These are phyloP conservation scores for Diutina scorzettiae DNA, from an alignment of 1,139 yeast species.

Conservation along the genomic window DNA sequence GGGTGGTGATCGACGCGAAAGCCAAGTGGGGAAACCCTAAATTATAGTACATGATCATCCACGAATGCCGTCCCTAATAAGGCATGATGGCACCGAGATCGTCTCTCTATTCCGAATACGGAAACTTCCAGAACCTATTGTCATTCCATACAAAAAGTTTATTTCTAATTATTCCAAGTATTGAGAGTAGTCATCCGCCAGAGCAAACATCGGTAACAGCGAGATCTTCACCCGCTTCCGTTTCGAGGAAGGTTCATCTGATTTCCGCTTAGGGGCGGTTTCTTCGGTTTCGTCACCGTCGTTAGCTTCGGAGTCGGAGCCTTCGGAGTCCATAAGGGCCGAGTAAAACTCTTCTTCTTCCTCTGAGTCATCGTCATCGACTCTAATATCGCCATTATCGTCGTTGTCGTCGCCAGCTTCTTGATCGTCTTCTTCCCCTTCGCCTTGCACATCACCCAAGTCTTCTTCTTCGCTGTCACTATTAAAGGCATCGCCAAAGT, in stretches of 20 bases:
- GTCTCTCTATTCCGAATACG: too few relatives aligned
- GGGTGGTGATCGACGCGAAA: too few relatives aligned
- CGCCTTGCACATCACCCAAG: slow-evolving; percentile 9
- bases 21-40: too few relatives aligned
- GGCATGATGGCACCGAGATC: too few relatives aligned
- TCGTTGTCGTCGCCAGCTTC: slow-evolving; percentile 18
- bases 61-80: too few relatives aligned
- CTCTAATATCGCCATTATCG: slow-evolving; percentile 16
- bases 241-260: slow-evolving; percentile 17
- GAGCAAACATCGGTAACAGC: slow-evolving; percentile 76
- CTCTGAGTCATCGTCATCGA: slow-evolving; percentile 9
- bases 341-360: slow-evolving; percentile 13
- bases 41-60: too few relatives aligned
- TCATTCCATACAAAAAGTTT: too few relatives aligned
- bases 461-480: slow-evolving; percentile 20
- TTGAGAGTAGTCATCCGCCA: slow-evolving; percentile 79
- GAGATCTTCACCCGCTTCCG: slow-evolving; percentile 50
- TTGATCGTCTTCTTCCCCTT: slow-evolving; percentile 21
- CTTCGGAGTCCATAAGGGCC: slow-evolving; percentile 2
- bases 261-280: slow-evolving; percentile 14
- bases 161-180: slow-evolving; percentile 31
- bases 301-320: slow-evolving; percentile 11
- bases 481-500: background rate
- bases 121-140: too few relatives aligned
- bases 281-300: slow-evolving; percentile 19